Percentiles rank a stretch among this genome's conserved stretches.
Evolutionary conservation across 1,139 yeast species (phyloP).

Genomic region (Suhomyces kunorum): DNA sequence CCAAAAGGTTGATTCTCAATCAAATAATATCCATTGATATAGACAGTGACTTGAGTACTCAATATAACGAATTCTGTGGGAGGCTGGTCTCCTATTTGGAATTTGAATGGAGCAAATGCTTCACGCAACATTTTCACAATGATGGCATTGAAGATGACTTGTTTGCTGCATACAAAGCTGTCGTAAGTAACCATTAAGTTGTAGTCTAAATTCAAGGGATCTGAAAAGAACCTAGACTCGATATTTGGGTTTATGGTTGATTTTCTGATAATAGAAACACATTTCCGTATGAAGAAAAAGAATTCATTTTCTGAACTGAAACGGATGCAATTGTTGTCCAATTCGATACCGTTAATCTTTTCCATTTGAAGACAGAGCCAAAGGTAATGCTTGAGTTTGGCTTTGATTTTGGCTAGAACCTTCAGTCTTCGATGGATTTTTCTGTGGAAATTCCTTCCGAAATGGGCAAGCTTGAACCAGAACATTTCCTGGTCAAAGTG

Average conservation of each 20-base stretch:
- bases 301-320: slow-evolving; percentile 5
- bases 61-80: slow-evolving; percentile 2
- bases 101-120: slow-evolving; percentile 14
- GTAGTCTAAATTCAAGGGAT: too few species aligned
- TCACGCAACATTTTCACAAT: slow-evolving; percentile 24
- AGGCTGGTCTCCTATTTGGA: slow-evolving; percentile 1
- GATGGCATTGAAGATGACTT: slow-evolving; percentile 24
- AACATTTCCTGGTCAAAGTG: too few species aligned
- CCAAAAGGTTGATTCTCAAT: too few species aligned
- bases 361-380: too few species aligned
- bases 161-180: slow-evolving; percentile 28
- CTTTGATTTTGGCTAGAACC: too few species aligned
- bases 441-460: too few species aligned
- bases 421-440: too few species aligned
- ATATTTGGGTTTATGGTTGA: not conserved
- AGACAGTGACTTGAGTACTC: not conserved
- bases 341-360: slow-evolving; percentile 2
- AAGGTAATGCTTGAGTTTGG: too few species aligned
- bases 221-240: not conserved
- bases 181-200: slow-evolving; percentile 31
- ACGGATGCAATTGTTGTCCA: slow-evolving; percentile 1
- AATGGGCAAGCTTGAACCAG: too few species aligned
- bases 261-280: slow-evolving; percentile 2
- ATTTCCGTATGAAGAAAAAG: slow-evolving; percentile 6
- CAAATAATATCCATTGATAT: not conserved